Percentiles rank a stretch among this genome's conserved stretches.
Conservation (phyloP, 345 rosid genomes). For the Geranium rotundifolium region DNA sequence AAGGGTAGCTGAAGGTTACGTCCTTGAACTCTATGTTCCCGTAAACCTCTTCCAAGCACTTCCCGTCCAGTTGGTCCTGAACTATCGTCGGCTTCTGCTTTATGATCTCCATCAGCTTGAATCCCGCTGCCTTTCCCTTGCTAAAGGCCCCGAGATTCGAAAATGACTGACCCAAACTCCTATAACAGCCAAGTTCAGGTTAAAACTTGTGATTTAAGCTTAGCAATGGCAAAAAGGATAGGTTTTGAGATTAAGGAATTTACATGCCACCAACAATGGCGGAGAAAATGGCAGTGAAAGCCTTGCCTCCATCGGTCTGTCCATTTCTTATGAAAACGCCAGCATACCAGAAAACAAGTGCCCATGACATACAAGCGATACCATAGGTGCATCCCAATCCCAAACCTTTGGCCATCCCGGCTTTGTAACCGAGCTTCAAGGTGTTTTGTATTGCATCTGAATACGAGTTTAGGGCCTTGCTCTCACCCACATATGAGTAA, state of each 20-base stretch:
- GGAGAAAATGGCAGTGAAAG: constrained; percentile 95
- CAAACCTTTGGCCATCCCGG: constrained; percentile 99
- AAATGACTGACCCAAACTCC: constrained; percentile 99
- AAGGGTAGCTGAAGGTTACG: constrained; percentile 93
- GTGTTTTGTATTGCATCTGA: constrained; percentile 95
- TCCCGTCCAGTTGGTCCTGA: constrained; percentile 62
- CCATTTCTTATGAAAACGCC: constrained; percentile 95
- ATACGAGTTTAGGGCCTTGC: constrained; percentile 80
- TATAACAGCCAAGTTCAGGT: constrained; percentile 17
- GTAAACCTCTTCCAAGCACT: constrained; percentile 59
- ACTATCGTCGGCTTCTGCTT: constrained; percentile 80
- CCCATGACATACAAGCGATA: constrained; percentile 99
- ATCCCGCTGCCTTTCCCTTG: constrained; percentile 97
- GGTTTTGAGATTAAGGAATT: constrained; percentile 14
- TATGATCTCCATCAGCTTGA: constrained; percentile 89
- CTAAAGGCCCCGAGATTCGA: constrained; percentile 98
- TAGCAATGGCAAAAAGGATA: not conserved
- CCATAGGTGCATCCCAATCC: constrained; percentile 98
- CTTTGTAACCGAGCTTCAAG: constrained; percentile 92
- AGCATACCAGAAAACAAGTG: constrained; percentile 97
- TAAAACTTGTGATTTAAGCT: not conserved
- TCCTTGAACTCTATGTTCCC: constrained; percentile 90
- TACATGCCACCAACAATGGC: constrained; percentile 99
- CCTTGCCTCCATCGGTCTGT: constrained; percentile 92
- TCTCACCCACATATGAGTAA: constrained; percentile 94